Evolutionary conservation across 352 stramenopile species (phyloP).

Genomic region (Phytopythium litorale): DNA sequence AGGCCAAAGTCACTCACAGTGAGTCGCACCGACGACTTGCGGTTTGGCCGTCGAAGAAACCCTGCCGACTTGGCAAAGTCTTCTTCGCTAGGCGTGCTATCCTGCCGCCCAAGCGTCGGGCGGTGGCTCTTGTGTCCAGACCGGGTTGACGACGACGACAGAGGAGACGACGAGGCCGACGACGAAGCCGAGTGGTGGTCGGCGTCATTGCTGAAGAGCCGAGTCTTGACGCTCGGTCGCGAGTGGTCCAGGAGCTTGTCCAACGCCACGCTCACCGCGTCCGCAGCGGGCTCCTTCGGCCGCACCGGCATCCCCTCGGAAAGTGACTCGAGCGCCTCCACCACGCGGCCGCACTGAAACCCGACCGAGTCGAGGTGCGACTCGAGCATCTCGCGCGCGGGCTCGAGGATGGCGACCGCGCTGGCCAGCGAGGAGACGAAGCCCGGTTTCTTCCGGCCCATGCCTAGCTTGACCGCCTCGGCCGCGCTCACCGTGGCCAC

Average conservation of each 20-base stretch:
- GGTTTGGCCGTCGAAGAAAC: conserved; percentile 59
- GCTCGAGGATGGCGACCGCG: conserved; percentile 23
- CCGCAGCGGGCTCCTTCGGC: conserved; percentile 13
- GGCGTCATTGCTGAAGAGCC: conserved; percentile 1
- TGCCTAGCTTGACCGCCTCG: background rate
- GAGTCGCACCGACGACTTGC: conserved; percentile 50
- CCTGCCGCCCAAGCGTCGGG: conserved; percentile 40
- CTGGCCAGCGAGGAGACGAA: conserved; percentile 1
- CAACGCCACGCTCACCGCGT: conserved; percentile 38
- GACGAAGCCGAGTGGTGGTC: conserved; percentile 1
- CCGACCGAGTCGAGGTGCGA: conserved; percentile 46
- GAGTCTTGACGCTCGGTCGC: conserved; percentile 7
- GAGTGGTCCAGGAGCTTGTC: conserved; percentile 41
- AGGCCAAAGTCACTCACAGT: conserved; percentile 80
- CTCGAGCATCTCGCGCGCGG: conserved; percentile 39
- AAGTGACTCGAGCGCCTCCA: conserved; percentile 34
- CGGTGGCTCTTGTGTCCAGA: conserved; percentile 15
- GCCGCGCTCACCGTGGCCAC: conserved; percentile 9
- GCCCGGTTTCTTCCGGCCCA: conserved; percentile 5
- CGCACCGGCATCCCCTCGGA: conserved; percentile 15
- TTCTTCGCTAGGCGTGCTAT: conserved; percentile 56
- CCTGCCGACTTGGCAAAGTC: conserved; percentile 60
- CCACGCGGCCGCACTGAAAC: conserved; percentile 31
- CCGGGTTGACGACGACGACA: conserved; percentile 13
- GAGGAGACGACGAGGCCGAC: conserved; percentile 10